Conservation (phyloP, 2,329 filamentous ascomycete genomes). For the Verticillium nubilum region DNA sequence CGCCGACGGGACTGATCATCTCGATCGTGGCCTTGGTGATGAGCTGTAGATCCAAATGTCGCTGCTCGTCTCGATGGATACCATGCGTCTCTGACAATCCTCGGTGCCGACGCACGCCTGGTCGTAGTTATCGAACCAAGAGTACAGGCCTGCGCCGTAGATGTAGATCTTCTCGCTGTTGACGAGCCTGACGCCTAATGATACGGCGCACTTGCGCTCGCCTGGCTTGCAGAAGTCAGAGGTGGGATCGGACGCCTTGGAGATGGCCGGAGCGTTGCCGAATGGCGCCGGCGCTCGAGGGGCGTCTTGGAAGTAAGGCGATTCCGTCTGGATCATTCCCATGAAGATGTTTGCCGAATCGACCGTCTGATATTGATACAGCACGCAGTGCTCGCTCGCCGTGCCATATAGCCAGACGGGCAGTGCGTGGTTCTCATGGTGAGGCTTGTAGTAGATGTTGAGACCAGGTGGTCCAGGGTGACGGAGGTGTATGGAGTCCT, state of each 20-base stretch:
- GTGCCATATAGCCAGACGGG: slow-evolving; percentile 32
- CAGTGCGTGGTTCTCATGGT: too few relatives aligned
- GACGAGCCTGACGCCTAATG: slow-evolving; percentile 18
- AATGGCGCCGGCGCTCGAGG: slow-evolving; percentile 19
- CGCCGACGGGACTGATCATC: slow-evolving; percentile 1
- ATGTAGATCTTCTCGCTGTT: slow-evolving; percentile 15
- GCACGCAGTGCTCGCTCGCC: slow-evolving; percentile 39
- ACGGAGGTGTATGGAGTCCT: too few relatives aligned
- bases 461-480: too few relatives aligned
- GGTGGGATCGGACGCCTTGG: slow-evolving; percentile 2
- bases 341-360: slow-evolving; percentile 42
- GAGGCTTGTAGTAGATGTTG: too few relatives aligned
- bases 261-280: too few relatives aligned
- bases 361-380: slow-evolving; percentile 43
- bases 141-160: slow-evolving; percentile 21
- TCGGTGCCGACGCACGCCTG: slow-evolving; percentile 17
- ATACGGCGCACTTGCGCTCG: slow-evolving; percentile 12
- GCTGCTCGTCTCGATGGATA: slow-evolving; percentile 13
- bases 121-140: slow-evolving; percentile 18
- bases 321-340: slow-evolving; percentile 49
- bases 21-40: slow-evolving; percentile 11
- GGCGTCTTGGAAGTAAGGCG: slow-evolving; percentile 51
- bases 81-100: slow-evolving; percentile 15
- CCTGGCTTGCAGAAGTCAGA: slow-evolving; percentile 6
- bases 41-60: slow-evolving; percentile 19